These are phyloP conservation scores for Pyrenophora tritici-repentis DNA, from an alignment of 2,329 filamentous ascomycete genomes.

Conservation along the genomic window DNA sequence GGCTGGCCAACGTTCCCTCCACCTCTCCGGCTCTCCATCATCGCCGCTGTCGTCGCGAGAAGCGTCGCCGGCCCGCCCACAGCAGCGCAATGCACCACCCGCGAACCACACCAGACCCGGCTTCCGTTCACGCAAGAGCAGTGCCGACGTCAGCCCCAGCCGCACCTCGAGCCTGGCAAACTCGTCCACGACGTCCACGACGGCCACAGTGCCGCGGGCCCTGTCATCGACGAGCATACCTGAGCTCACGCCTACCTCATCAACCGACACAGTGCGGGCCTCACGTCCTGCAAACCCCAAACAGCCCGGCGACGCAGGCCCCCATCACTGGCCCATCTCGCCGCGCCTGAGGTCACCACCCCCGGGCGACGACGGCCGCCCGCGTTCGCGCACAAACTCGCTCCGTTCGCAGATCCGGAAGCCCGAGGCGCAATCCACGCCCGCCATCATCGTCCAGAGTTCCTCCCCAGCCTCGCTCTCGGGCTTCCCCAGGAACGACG, in stretches of 20 bases:
- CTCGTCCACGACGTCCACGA: slow-evolving; percentile 38
- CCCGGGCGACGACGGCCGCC: slow-evolving; percentile 37
- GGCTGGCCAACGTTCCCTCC: slow-evolving; percentile 34
- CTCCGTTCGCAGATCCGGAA: slow-evolving; percentile 45
- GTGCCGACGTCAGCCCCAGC: slow-evolving; percentile 50
- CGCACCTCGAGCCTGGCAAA: slow-evolving; percentile 44
- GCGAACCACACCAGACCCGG: slow-evolving; percentile 32
- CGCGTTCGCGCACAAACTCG: slow-evolving; percentile 52
- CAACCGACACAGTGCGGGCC: slow-evolving; percentile 63
- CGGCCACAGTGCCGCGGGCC: slow-evolving; percentile 65
- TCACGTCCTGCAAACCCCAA: slow-evolving; percentile 67
- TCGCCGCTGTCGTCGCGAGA: slow-evolving; percentile 54
- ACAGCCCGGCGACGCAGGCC: neutral
- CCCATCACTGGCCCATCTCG: slow-evolving; percentile 75
- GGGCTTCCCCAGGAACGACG: slow-evolving; percentile 36
- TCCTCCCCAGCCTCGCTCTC: slow-evolving; percentile 49
- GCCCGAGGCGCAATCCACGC: slow-evolving; percentile 41
- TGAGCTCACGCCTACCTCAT: slow-evolving; percentile 62
- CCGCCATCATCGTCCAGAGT: slow-evolving; percentile 53
- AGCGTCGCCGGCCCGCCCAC: slow-evolving; percentile 50
- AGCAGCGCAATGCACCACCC: slow-evolving; percentile 31
- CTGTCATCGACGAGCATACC: slow-evolving; percentile 72
- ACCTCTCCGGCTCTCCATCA: slow-evolving; percentile 45
- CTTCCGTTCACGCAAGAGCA: slow-evolving; percentile 52
- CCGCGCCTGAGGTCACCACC: slow-evolving; percentile 79